Conservation (phyloP, 257 asterid species). For the Scutellaria galericulata region DNA sequence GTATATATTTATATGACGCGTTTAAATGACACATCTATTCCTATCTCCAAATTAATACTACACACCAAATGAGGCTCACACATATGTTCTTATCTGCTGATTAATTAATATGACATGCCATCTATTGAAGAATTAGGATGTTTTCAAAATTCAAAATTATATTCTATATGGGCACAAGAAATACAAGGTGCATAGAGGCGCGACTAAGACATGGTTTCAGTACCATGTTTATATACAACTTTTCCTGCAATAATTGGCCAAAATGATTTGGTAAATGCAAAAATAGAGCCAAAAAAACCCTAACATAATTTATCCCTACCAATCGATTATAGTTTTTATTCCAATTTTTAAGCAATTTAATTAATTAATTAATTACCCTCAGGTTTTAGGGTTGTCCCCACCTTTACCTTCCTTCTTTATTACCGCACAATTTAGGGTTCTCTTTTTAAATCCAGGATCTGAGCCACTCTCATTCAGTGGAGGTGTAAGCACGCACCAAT, state of each 20-base stretch:
- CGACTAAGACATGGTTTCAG: not conserved
- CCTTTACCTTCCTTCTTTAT: slow-evolving; percentile 42
- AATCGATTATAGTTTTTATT: slow-evolving; percentile 6
- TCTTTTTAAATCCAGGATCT: slow-evolving; percentile 21
- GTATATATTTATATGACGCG: no score
- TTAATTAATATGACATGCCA: not conserved
- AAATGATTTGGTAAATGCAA: not conserved
- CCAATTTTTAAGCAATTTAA: slow-evolving; percentile 6
- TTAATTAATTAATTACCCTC: slow-evolving; percentile 17
- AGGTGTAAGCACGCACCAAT: slow-evolving; percentile 41
- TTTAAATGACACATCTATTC: not conserved
- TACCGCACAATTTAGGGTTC: slow-evolving; percentile 58
- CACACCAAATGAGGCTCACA: not conserved
- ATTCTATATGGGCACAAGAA: not conserved
- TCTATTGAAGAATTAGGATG: not conserved
- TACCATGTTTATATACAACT: not conserved
- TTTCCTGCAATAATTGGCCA: slow-evolving; percentile 8
- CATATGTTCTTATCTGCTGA: not conserved
- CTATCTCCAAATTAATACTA: not conserved
- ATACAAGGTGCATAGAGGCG: not conserved
- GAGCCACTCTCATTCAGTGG: not conserved
- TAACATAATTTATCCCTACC: slow-evolving; percentile 27
- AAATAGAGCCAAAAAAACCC: slow-evolving; percentile 26
- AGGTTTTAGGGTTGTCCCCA: slow-evolving; percentile 50
- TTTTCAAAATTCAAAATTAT: not conserved